Conservation (phyloP, 768 basidiomycete species). For the Rhizopogon salebrosus region DNA sequence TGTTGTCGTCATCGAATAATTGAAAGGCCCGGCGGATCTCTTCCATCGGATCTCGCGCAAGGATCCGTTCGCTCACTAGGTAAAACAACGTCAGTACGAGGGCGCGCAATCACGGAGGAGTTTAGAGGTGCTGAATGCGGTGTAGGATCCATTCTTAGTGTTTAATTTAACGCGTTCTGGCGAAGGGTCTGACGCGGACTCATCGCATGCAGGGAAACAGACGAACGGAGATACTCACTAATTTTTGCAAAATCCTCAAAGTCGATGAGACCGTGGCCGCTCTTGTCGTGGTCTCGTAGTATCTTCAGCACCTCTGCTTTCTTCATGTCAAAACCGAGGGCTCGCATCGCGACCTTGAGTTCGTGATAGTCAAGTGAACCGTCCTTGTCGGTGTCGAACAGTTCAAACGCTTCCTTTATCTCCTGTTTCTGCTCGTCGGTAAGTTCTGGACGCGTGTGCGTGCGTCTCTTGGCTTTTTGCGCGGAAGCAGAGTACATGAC, state of each 20-base stretch:
- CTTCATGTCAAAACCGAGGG: constrained; percentile 95
- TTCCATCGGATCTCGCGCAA: constrained; percentile 92
- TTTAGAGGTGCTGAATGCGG: not conserved
- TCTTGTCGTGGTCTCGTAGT: constrained; percentile 85
- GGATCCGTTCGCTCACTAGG: constrained; percentile 89
- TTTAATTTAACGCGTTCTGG: not conserved
- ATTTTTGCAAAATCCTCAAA: constrained; percentile 93
- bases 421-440: constrained; percentile 90
- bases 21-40: constrained; percentile 96
- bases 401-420: constrained; percentile 97
- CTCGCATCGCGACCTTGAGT: constrained; percentile 97
- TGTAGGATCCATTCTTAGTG: not conserved
- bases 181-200: not conserved
- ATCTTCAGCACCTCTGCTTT: constrained; percentile 97
- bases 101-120: not conserved
- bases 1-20: constrained; percentile 93
- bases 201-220: not conserved
- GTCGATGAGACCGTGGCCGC: constrained; percentile 78
- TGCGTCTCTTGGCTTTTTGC: constrained; percentile 69
- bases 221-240: constrained; percentile 43
- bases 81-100: constrained; percentile 15
- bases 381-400: constrained; percentile 99
- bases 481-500: constrained; percentile 57
- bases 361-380: constrained; percentile 96
- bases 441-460: constrained; percentile 76